Evolutionary conservation across 2,329 filamentous ascomycete genomes (phyloP).

Genomic region (Xylariomycetidae sp.): DNA sequence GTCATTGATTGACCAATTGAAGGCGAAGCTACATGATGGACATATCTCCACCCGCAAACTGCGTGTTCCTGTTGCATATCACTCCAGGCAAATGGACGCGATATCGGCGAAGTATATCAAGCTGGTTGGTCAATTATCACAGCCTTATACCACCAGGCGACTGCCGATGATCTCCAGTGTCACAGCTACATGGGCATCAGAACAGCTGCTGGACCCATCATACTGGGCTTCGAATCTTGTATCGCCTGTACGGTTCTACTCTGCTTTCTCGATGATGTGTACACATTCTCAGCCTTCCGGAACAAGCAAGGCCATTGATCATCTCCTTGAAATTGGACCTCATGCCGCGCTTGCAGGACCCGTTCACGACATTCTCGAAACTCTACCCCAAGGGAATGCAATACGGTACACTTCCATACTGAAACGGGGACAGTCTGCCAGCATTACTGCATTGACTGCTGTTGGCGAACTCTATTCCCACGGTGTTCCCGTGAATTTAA

Average conservation of each 20-base stretch:
- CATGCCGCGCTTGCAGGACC: constrained; percentile 18
- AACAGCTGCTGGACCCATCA: constrained; percentile 1
- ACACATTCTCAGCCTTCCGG: constrained; percentile 1
- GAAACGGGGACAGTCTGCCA: constrained; percentile 3
- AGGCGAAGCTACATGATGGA: constrained; percentile 11
- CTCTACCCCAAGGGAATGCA: neutral
- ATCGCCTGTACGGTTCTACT: constrained; percentile 23
- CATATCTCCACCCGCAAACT: constrained; percentile 22
- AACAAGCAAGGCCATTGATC: constrained; percentile 2
- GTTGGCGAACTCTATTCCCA: constrained; percentile 4
- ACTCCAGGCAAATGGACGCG: constrained; percentile 27
- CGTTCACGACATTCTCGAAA: neutral
- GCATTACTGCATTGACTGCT: constrained; percentile 1
- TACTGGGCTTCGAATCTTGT: constrained; percentile 23
- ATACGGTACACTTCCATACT: constrained; percentile 7
- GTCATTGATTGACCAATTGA: constrained; percentile 12
- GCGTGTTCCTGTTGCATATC: constrained; percentile 25
- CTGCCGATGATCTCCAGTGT: constrained; percentile 12
- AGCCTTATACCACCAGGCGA: no score
- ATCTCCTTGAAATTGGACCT: constrained; percentile 24
- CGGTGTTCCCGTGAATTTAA: constrained; percentile 6
- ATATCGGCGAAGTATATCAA: constrained; percentile 8
- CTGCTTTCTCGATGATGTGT: constrained; percentile 13
- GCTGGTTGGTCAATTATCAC: constrained; percentile 3
- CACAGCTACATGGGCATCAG: neutral